Evolutionary conservation across 2,329 filamentous ascomycete genomes (phyloP).

Genomic region (Colletotrichum trifolii): DNA sequence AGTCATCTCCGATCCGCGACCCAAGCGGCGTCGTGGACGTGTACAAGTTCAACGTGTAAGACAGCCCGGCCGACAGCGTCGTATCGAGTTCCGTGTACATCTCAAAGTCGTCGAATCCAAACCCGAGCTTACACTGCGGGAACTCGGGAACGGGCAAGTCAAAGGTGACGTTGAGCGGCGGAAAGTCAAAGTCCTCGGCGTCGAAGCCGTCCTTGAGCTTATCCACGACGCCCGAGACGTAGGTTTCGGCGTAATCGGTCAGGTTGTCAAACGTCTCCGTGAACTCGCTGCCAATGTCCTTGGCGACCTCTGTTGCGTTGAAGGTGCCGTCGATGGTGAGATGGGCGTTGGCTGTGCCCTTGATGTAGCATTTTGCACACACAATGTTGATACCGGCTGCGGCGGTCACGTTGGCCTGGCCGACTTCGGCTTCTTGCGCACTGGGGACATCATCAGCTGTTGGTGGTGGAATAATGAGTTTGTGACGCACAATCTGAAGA

Average conservation of each 20-base stretch:
- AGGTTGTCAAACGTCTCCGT: slow-evolving; percentile 47
- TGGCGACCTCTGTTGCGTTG: slow-evolving; percentile 48
- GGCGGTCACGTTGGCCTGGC: slow-evolving; percentile 38
- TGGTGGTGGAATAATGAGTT: too few relatives aligned
- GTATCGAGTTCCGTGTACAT: slow-evolving; percentile 62
- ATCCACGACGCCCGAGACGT: slow-evolving; percentile 44
- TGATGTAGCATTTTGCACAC: slow-evolving; percentile 63
- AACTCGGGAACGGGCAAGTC: slow-evolving; percentile 56
- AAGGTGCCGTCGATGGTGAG: slow-evolving; percentile 55
- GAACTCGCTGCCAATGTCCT: slow-evolving; percentile 48
- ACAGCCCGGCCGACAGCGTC: slow-evolving; percentile 51
- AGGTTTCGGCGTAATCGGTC: slow-evolving; percentile 46
- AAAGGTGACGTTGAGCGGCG: slow-evolving; percentile 54
- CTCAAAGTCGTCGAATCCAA: slow-evolving; percentile 63
- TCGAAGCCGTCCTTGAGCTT: slow-evolving; percentile 44
- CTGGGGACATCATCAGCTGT: not conserved
- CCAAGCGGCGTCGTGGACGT: slow-evolving; percentile 57
- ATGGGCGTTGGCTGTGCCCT: slow-evolving; percentile 55
- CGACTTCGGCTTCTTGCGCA: slow-evolving; percentile 27
- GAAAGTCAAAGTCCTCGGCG: slow-evolving; percentile 46
- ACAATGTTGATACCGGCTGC: slow-evolving; percentile 51
- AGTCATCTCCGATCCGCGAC: slow-evolving; percentile 50
- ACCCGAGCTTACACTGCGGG: slow-evolving; percentile 53
- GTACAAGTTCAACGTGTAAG: slow-evolving; percentile 62
- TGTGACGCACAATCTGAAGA: slow-evolving; percentile 48